These are phyloP conservation scores for Kwoniella bestiolae DNA, from an alignment of 768 basidiomycete species.

Conservation along the genomic window DNA sequence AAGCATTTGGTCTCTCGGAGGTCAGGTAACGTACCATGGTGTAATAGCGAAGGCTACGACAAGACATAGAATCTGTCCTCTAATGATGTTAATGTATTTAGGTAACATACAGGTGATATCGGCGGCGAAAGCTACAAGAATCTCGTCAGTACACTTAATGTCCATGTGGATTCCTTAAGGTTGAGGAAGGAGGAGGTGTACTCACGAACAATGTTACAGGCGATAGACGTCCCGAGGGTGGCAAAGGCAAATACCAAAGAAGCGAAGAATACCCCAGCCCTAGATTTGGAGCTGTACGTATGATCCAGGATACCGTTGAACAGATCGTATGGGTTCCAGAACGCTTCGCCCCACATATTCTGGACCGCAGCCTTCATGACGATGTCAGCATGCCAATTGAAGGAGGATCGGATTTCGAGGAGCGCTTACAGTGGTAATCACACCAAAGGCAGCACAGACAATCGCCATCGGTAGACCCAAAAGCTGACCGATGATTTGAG, in stretches of 20 bases:
- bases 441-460: slow-evolving; percentile 33
- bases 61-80: slow-evolving; percentile 32
- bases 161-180: no score
- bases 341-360: slow-evolving; percentile 35
- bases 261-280: slow-evolving; percentile 33
- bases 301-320: slow-evolving; percentile 37
- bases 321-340: slow-evolving; percentile 39
- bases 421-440: slow-evolving; percentile 31
- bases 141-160: no score
- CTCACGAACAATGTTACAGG: slow-evolving; percentile 38
- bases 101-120: slow-evolving; percentile 38
- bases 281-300: slow-evolving; percentile 22
- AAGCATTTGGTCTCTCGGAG: not conserved
- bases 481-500: slow-evolving; percentile 24
- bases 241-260: slow-evolving; percentile 29
- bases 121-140: slow-evolving; percentile 39
- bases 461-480: slow-evolving; percentile 24
- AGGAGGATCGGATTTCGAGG: no score
- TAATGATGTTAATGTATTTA: slow-evolving; percentile 36
- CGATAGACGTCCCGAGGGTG: slow-evolving; percentile 30
- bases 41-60: slow-evolving; percentile 33
- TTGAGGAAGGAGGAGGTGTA: not conserved
- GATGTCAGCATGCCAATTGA: no score
- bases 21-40: slow-evolving; percentile 24
- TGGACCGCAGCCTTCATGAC: slow-evolving; percentile 25